phyloP scores from a whole-genome alignment of 306 rosid genomes.

The Urtica urens region DNA sequence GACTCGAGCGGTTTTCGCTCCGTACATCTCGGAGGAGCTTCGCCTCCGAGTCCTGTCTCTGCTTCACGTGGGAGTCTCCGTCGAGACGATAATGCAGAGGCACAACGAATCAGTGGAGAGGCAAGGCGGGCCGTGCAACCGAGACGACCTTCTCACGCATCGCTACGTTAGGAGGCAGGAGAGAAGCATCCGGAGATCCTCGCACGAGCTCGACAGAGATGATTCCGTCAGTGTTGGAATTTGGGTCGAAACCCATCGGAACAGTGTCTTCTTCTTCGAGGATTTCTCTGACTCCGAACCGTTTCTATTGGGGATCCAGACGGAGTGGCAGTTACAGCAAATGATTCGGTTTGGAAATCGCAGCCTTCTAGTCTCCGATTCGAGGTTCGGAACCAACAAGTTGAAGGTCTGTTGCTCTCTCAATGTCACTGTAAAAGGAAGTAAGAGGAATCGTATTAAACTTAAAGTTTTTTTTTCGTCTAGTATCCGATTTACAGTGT shows the following conservation, averaged over 20 bases:
- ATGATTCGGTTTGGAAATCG: constrained; percentile 80
- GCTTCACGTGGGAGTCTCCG: constrained; percentile 76
- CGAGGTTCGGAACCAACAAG: constrained; percentile 80
- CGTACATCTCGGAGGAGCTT: constrained; percentile 84
- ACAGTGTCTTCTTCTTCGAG: constrained; percentile 57
- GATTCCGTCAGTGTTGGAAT: constrained; percentile 54
- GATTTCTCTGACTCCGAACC: constrained; percentile 73
- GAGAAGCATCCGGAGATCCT: constrained; percentile 72
- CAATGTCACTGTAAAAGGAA: too few relatives aligned
- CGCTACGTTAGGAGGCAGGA: constrained; percentile 79
- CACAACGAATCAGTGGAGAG: constrained; percentile 75
- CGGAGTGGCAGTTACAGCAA: constrained; percentile 94
- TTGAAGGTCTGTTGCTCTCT: constrained; percentile 52
- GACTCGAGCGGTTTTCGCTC: constrained; percentile 83
- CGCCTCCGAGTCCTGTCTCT: constrained; percentile 72
- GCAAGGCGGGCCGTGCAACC: constrained; percentile 85
- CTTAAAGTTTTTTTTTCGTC: constrained; percentile 24
- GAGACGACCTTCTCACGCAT: constrained; percentile 90
- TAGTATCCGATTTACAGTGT: constrained; percentile 83
- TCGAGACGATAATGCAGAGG: constrained; percentile 93
- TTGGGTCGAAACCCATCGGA: constrained; percentile 85
- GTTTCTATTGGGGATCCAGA: constrained; percentile 77
- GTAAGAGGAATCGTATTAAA: constrained; percentile 14
- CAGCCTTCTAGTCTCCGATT: constrained; percentile 74
- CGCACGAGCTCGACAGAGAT: constrained; percentile 65